phyloP scores from a whole-genome alignment of 2,329 filamentous ascomycete genomes.

The Sclerotinia trifoliorum region DNA sequence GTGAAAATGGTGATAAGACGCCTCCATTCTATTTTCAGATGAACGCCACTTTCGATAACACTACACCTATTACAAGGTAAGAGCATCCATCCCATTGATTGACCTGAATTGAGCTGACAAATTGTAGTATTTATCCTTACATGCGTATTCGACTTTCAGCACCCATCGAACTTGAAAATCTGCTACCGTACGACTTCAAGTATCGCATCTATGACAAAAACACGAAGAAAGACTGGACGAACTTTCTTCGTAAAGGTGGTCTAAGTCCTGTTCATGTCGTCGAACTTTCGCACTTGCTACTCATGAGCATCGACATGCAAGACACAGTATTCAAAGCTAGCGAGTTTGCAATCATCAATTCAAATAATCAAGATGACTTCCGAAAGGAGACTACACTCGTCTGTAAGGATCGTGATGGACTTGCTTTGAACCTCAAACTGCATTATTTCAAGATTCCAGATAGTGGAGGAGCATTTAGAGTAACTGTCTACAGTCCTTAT shows the following conservation, averaged over 20 bases:
- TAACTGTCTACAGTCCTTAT: slow-evolving; percentile 93
- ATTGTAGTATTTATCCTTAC: slow-evolving; percentile 74
- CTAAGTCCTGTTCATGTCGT: slow-evolving; percentile 97
- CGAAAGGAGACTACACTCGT: slow-evolving; percentile 74
- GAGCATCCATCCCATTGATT: slow-evolving; percentile 27
- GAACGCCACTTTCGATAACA: slow-evolving; percentile 79
- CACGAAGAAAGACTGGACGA: slow-evolving; percentile 98
- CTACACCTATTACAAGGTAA: slow-evolving; percentile 75
- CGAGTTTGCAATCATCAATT: slow-evolving; percentile 96
- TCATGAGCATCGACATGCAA: slow-evolving; percentile 94
- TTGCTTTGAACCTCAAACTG: slow-evolving; percentile 76
- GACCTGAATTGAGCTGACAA: slow-evolving; percentile 38
- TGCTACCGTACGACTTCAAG: slow-evolving; percentile 97
- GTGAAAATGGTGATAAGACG: slow-evolving; percentile 73
- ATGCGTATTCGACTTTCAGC: slow-evolving; percentile 92
- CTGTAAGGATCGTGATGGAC: slow-evolving; percentile 80
- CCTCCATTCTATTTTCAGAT: slow-evolving; percentile 96
- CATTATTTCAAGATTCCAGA: slow-evolving; percentile 91
- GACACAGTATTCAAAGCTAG: slow-evolving; percentile 92
- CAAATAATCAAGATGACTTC: slow-evolving; percentile 84
- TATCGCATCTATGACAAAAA: slow-evolving; percentile 99
- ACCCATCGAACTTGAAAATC: slow-evolving; percentile 89
- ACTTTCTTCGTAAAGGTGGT: slow-evolving; percentile 93
- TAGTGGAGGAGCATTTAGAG: slow-evolving; percentile 92
- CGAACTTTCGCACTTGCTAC: slow-evolving; percentile 86